These are phyloP conservation scores for Paraconiothyrium brasiliense DNA, from an alignment of 2,329 filamentous ascomycete species.

Conservation along the genomic window DNA sequence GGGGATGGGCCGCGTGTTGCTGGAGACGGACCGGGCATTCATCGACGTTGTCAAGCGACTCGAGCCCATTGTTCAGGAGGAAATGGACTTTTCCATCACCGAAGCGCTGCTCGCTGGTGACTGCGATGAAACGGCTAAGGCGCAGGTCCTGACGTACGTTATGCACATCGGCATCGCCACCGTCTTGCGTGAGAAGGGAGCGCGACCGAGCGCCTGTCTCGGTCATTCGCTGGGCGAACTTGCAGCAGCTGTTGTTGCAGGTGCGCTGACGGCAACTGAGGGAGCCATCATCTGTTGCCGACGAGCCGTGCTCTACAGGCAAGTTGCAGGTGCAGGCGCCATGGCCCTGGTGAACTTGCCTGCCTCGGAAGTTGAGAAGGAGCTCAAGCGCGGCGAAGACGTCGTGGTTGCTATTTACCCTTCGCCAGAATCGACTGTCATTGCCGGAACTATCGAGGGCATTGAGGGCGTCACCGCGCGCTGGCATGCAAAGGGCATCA, in stretches of 20 bases:
- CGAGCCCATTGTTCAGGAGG: background rate
- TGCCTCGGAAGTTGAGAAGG: conserved; percentile 32
- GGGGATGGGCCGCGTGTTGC: conserved; percentile 14
- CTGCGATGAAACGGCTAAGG: background rate
- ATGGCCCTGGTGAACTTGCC: conserved; percentile 46
- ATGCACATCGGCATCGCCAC: conserved; percentile 3
- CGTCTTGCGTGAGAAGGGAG: background rate
- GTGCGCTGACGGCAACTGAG: conserved; percentile 43
- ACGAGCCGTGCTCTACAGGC: conserved; percentile 40
- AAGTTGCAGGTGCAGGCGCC: conserved; percentile 37
- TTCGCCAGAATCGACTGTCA: conserved; percentile 47
- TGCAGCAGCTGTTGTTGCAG: conserved; percentile 49
- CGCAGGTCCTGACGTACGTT: conserved; percentile 5
- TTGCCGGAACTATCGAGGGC: conserved; percentile 35
- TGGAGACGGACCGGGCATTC: conserved; percentile 27
- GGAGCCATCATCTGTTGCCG: conserved; percentile 46
- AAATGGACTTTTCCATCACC: background rate
- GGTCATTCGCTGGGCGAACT: conserved; percentile 3
- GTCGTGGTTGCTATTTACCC: conserved; percentile 47
- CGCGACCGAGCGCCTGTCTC: background rate
- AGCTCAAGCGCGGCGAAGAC: conserved; percentile 30
- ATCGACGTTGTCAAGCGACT: background rate
- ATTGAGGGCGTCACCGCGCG: conserved; percentile 26
- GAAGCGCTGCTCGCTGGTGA: background rate
- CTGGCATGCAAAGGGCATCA: conserved; percentile 37